Evolutionary conservation across 352 stramenopile species (phyloP).

Genomic region (Pythium aquatile): DNA sequence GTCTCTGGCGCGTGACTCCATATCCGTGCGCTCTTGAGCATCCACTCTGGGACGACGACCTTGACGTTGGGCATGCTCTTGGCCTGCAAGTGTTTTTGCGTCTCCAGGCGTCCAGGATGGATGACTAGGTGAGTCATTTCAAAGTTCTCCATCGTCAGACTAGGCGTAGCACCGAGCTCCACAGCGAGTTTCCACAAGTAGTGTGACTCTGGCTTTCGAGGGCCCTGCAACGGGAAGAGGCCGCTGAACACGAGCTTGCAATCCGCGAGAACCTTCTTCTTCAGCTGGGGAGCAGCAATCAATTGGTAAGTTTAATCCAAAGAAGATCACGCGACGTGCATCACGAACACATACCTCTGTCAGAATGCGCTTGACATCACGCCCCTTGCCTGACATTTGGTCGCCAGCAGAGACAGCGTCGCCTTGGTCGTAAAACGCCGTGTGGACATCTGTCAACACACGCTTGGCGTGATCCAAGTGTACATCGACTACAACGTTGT

Average conservation of each 20-base stretch:
- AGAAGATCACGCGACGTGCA: background rate
- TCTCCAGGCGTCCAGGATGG: conserved; percentile 72
- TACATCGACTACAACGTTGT: conserved; percentile 35
- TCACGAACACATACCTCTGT: conserved; percentile 36
- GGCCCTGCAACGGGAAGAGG: conserved; percentile 63
- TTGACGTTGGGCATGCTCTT: conserved; percentile 54
- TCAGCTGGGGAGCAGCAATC: conserved; percentile 42
- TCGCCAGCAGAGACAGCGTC: conserved; percentile 58
- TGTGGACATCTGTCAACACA: conserved; percentile 66
- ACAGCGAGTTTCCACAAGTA: conserved; percentile 76
- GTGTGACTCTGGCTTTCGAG: conserved; percentile 57
- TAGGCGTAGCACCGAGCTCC: conserved; percentile 65
- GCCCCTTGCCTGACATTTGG: conserved; percentile 65
- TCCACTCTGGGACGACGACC: conserved; percentile 78
- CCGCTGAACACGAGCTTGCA: conserved; percentile 83
- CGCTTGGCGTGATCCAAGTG: conserved; percentile 54
- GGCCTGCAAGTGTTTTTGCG: conserved; percentile 79
- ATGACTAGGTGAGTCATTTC: conserved; percentile 84
- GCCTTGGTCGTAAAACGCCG: conserved; percentile 52
- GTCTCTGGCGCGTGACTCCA: conserved; percentile 61
- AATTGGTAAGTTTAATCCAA: background rate
- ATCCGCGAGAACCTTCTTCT: conserved; percentile 56
- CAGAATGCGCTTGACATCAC: conserved; percentile 70
- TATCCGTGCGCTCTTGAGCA: conserved; percentile 72
- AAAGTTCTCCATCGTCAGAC: conserved; percentile 71